phyloP scores from a whole-genome alignment of 2,329 filamentous ascomycete genomes.

The Aaosphaeria pasadenensis region DNA sequence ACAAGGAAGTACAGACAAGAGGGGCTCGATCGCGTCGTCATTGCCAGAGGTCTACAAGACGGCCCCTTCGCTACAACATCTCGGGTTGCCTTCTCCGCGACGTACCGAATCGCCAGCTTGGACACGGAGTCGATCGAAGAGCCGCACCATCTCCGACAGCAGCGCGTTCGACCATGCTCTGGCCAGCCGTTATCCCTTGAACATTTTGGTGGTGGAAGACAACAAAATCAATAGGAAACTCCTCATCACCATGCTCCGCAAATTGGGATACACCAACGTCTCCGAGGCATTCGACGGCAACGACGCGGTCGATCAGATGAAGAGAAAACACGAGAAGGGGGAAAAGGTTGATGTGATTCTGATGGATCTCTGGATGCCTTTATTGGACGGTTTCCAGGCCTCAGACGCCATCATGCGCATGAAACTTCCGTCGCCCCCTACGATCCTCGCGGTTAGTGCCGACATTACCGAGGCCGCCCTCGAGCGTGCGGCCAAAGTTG shows the following conservation, averaged over 20 bases:
- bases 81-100: constrained; percentile 26
- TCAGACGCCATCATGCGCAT: constrained; percentile 60
- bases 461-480: constrained; percentile 65
- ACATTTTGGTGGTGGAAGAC: constrained; percentile 69
- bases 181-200: constrained; percentile 59
- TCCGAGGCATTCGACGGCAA: constrained; percentile 66
- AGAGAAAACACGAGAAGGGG: constrained; percentile 32
- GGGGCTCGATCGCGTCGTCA: constrained; percentile 1
- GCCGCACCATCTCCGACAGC: constrained; percentile 18
- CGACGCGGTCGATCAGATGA: constrained; percentile 63
- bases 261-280: constrained; percentile 63
- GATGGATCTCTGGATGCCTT: constrained; percentile 77
- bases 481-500: constrained; percentile 57
- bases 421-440: constrained; percentile 36
- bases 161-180: constrained; percentile 54
- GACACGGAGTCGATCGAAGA: constrained; percentile 11
- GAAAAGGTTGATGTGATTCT: constrained; percentile 60
- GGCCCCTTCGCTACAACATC: constrained; percentile 7
- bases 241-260: constrained; percentile 63
- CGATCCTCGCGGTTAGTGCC: constrained; percentile 62
- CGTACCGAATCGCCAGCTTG: constrained; percentile 26
- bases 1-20: constrained; percentile 5
- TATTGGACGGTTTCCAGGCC: constrained; percentile 70
- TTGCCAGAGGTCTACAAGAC: constrained; percentile 3
- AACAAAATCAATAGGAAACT: constrained; percentile 70